These are phyloP conservation scores for Mortierella sp. DNA, from an alignment of 371 early-diverging fungal genomes.

Conservation along the genomic window DNA sequence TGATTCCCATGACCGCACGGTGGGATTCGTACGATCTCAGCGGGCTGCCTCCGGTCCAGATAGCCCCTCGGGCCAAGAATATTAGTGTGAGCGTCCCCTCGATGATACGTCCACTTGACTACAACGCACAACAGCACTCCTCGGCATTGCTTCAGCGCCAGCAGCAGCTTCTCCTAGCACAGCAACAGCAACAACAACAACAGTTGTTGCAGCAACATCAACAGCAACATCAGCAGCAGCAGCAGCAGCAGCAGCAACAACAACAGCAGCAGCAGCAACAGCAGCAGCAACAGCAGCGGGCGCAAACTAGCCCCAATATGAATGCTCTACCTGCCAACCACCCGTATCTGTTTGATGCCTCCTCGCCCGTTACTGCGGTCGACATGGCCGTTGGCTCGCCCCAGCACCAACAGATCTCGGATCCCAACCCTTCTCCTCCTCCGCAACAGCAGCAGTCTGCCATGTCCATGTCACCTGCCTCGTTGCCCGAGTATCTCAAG, in stretches of 20 bases:
- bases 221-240: slow-evolving; percentile 22
- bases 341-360: slow-evolving; percentile 42
- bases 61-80: slow-evolving; percentile 34
- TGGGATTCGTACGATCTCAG: slow-evolving; percentile 34
- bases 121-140: slow-evolving; percentile 24
- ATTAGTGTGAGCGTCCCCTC: slow-evolving; percentile 16
- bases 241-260: slow-evolving; percentile 9
- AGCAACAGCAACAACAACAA: slow-evolving; percentile 7
- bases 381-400: slow-evolving; percentile 15
- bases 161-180: slow-evolving; percentile 17
- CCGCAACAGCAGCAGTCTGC: slow-evolving; percentile 18
- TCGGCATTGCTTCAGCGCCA: slow-evolving; percentile 12
- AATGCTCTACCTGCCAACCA: slow-evolving; percentile 9
- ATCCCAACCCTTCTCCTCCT: too few species aligned
- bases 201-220: slow-evolving; percentile 26
- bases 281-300: slow-evolving; percentile 12
- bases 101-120: slow-evolving; percentile 23
- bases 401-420: slow-evolving; percentile 16
- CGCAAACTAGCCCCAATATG: not conserved
- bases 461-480: slow-evolving; percentile 31
- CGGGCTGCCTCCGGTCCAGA: slow-evolving; percentile 39
- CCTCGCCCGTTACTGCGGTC: slow-evolving; percentile 47
- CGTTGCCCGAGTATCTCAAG: slow-evolving; percentile 24
- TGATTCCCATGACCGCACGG: slow-evolving; percentile 22
- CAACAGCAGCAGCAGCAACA: slow-evolving; percentile 21